These are phyloP conservation scores for Kurtzmaniella quercitrusa DNA, from an alignment of 1,139 yeast species.

Conservation along the genomic window DNA sequence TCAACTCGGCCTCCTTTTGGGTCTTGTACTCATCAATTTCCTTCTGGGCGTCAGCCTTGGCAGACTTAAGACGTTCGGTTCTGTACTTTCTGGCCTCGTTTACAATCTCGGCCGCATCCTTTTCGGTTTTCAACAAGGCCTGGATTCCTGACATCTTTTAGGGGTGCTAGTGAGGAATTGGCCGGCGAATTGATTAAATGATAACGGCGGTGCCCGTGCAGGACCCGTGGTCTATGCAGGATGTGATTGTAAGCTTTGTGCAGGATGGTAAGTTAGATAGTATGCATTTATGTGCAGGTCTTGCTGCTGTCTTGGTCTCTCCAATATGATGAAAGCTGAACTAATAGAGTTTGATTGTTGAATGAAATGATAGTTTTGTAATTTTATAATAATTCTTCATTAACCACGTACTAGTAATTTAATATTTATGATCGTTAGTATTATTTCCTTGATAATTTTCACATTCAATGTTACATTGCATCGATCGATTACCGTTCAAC, in stretches of 20 bases:
- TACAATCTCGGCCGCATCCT: slow-evolving; percentile 93
- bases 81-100: slow-evolving; percentile 87
- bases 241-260: background rate
- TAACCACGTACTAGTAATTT: background rate
- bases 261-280: too few species aligned
- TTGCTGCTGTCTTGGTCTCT: too few species aligned
- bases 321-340: too few species aligned
- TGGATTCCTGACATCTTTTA: slow-evolving; percentile 36
- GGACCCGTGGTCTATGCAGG: background rate
- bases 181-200: background rate
- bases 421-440: background rate
- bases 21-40: slow-evolving; percentile 87
- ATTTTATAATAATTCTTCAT: too few species aligned
- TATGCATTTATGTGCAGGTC: background rate
- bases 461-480: background rate
- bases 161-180: slow-evolving; percentile 1
- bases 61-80: slow-evolving; percentile 85
- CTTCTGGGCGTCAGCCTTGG: slow-evolving; percentile 85
- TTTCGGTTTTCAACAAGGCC: slow-evolving; percentile 67
- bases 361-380: too few species aligned
- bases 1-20: slow-evolving; percentile 80
- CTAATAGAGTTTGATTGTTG: too few species aligned
- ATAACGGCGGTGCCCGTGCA: background rate
- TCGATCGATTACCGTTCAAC: background rate
- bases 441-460: background rate